Evolutionary conservation across 116 monocot genomes (phyloP), one percentile per base, ranked within the genome.

Genomic region (Phalaenopsis hybrid): DNA sequence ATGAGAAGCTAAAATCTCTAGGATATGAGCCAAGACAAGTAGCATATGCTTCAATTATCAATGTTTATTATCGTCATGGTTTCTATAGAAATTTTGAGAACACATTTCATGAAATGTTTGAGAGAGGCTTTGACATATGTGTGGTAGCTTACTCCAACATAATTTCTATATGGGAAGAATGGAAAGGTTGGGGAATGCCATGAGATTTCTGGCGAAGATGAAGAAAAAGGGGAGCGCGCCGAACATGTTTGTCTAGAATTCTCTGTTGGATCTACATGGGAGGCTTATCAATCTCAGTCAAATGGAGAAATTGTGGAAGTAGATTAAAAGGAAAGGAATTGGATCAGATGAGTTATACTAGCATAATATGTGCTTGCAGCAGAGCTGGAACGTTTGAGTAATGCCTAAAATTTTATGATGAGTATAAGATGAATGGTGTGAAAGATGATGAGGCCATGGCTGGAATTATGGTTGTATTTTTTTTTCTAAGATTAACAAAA

Each of bases 231-330:
- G 91, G 6, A 94, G 93, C 48, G 79, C 89, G 78, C 92, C 97
- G 12, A 97, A 97, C 75, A 86, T 93, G 18, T 97, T 88, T 87
- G 92, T 97, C 0, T 97, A 97, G 43, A 97, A 91, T 74, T 85
- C 97, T 58, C 92, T 97, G 17, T 37, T 97, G 11, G 92, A 97
- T 86, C 90, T 91, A 86, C 86, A 92, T 34, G 91, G 92, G 8
- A 79, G 86, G 68, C 78, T 82, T 9, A 31, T 75, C 59, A 83
- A 94, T 43, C 43, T 87, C 31, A 85, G 85, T 79, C 88, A 91
- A 81, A 92, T 91, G 67, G 94, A 91, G 81, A 94, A 91, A 83
- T 79, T 97, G 2, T 92, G 96, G 92, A 92, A 88, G 87, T 94
- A 97, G 89, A 97, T 97, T 92, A 78, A 86, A 75, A 52, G 96